Conservation (phyloP, 352 stramenopile genomes). For the Pythium coloratum region DNA sequence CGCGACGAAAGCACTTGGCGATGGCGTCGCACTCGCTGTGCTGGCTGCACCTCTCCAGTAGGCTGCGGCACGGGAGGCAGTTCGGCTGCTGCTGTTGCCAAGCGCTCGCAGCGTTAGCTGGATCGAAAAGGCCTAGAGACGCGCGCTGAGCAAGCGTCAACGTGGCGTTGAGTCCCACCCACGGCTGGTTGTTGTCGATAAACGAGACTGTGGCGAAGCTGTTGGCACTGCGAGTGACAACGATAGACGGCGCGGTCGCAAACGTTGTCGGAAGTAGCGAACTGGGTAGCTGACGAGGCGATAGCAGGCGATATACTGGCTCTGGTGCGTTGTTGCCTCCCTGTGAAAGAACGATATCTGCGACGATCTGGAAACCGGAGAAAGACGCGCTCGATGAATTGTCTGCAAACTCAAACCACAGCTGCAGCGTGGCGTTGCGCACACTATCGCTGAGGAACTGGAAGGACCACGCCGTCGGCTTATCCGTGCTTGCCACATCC, state of each 20-base stretch:
- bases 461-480: constrained; percentile 5
- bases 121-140: constrained; percentile 3
- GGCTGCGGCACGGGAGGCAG: constrained; percentile 4
- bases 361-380: not conserved
- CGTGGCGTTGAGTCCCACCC: not conserved
- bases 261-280: not conserved
- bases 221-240: not conserved
- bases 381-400: not conserved
- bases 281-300: not conserved
- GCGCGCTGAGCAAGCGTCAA: constrained; percentile 6
- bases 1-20: constrained; percentile 9
- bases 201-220: not conserved
- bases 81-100: constrained; percentile 11
- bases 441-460: constrained; percentile 5
- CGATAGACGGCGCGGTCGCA: not conserved
- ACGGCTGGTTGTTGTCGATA: not conserved
- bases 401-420: constrained; percentile 7
- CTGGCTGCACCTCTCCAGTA: constrained; percentile 9
- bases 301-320: not conserved
- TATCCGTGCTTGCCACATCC: not conserved
- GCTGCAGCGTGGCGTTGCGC: constrained; percentile 1
- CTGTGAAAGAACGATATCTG: constrained; percentile 4
- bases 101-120: not conserved
- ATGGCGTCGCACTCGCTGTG: constrained; percentile 17
- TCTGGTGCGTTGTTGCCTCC: not conserved